Evolutionary conservation across 2,329 filamentous ascomycete species (phyloP), one percentile per base, ranked within the genome.

Genomic region (Periconia sp.): DNA sequence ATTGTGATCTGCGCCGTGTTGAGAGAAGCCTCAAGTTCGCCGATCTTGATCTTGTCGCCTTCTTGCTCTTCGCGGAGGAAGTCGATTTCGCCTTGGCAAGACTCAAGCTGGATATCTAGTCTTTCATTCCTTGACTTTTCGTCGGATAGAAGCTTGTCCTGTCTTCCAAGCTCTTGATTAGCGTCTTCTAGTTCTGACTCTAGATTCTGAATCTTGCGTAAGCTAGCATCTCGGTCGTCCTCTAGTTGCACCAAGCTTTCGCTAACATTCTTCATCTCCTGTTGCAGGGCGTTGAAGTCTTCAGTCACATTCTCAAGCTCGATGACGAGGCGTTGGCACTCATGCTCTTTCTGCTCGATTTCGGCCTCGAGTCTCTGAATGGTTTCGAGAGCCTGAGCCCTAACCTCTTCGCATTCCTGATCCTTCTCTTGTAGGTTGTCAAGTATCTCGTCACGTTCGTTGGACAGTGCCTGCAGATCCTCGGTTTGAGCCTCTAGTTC

Each of bases 51-150:
- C 79, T 99, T 99, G 76, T 99, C 94, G 13, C 83, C 84, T 71
- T 99, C 94, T 70, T 99, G 94, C 74, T 99, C 94, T 66, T 99
- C 94, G 2, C 94, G 86, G 36, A 99, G 71, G 79, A 99, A 99
- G 1, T 89, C 86, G 70, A 97, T 95, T 69, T 99, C 94, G 46
- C 87, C 87, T 59, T 96, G 92, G 43, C 88, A 87, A 4, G 89
- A 95, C 71, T 99, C 94, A 53, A 92, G 87, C 64, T 97, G 92
- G 22, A 99, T 89, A 4, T 88, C 86, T 3, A 97, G 79, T 39
- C 92, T 84, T 60, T 95, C 88, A 34, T 88, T 86, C 77, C 97
- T 97, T 57, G 87, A 84, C 63, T 92, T 92, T 5, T 89, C 78
- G 64, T 97, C 92, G 28, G 86, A 80, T 12, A 96, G 81, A 65